Base-by-base conservation (phyloP, 164 flowering plant genomes). In the Nymphaea thermarum region DNA sequence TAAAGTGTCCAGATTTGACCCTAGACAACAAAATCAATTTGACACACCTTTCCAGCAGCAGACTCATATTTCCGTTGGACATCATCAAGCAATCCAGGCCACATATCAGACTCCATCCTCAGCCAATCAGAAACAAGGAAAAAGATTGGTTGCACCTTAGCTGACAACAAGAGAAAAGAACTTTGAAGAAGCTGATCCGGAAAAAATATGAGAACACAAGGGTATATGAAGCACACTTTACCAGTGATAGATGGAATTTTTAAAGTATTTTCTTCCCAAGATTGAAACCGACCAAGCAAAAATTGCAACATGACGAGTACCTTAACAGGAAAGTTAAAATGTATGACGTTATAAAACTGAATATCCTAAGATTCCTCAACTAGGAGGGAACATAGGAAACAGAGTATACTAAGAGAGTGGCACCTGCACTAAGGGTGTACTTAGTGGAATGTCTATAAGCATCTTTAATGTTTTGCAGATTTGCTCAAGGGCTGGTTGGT, bases 371-470 rank as follows among this genome's bases (percentile, higher is more conserved):
- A 55, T 55, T 16, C 41, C 6, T 61, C 63, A 6, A 61, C 17
- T 16, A 16, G 15, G 15, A 16, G 25, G n/a, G 8, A 55, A 59
- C 17, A 44, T 60, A 5, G 4, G 2, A 43, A 7, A 43, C 64
- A 43, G 10, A 8, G 73, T 6, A 60, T 70, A 68, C 16, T 55
- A 41, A 60, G 60, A 63, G 3, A 42, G 10, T 4, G 44, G 67
- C 78, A 90, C 98, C 98, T 94, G 85, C n/a, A 91, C 84, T 43
- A 94, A 77, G 67, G 99, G 88, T 43, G 96, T 87, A 53, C 72
- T 77, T 47, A 70, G 42, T 62, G 98, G 91, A 66, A 94, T 76
- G 72, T 80, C 74, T 81, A 91, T 78, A 42, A 91, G 82, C 90
- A 87, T 82, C 51, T 83, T 79, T 71, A 71, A 72, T n/a, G 82